Evolutionary conservation across 257 asterid genomes (phyloP).

Genomic region (Solanum dulcamara): DNA sequence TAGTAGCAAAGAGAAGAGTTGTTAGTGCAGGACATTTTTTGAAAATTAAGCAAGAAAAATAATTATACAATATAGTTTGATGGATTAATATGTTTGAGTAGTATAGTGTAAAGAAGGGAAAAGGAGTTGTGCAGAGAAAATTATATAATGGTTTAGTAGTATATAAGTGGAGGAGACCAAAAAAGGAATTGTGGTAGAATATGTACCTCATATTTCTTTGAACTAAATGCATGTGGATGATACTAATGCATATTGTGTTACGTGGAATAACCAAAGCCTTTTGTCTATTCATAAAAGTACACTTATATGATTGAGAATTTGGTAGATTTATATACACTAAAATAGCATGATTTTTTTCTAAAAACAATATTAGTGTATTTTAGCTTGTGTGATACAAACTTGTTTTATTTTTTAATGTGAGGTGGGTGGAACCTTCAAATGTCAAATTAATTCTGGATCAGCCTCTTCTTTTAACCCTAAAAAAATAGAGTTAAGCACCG

Average conservation of each 20-base stretch:
- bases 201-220: neutral
- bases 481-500: too few species aligned
- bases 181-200: neutral
- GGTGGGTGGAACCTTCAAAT: too few species aligned
- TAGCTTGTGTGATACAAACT: neutral
- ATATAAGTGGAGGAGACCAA: constrained; percentile 1
- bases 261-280: neutral
- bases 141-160: neutral
- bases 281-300: neutral
- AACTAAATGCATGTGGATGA: neutral
- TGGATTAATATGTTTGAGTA: neutral
- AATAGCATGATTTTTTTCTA: neutral
- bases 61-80: neutral
- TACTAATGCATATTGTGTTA: neutral
- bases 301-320: neutral
- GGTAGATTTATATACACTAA: neutral
- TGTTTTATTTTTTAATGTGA: too few species aligned
- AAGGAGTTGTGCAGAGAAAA: neutral
- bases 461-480: too few species aligned
- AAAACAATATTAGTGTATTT: too few species aligned
- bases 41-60: neutral
- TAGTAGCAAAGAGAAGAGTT: neutral
- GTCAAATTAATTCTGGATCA: too few species aligned
- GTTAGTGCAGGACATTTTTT: neutral
- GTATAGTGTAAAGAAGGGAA: neutral